Evolutionary conservation across 116 monocot genomes (phyloP).

Genomic region (Trichopus zeylanicus): DNA sequence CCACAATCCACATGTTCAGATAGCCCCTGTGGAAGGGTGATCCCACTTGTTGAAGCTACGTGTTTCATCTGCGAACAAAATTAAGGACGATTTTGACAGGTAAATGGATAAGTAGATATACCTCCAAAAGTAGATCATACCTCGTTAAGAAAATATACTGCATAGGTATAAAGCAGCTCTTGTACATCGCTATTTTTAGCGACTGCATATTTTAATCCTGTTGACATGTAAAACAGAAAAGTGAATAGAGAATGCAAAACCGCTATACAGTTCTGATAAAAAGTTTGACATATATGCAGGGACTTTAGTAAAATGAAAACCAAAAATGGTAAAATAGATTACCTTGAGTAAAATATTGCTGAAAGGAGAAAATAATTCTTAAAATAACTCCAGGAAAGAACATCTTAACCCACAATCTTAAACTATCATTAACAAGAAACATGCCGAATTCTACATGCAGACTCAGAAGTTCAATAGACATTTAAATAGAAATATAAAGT

Average conservation of each 20-base stretch:
- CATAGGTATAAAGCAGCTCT: slow-evolving; percentile 78
- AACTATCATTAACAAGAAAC: no score
- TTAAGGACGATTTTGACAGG: neutral
- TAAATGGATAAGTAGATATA: neutral
- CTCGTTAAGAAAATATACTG: slow-evolving; percentile 81
- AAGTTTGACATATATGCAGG: no score
- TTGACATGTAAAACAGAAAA: slow-evolving; percentile 6
- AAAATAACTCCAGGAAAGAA: no score
- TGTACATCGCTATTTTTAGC: slow-evolving; percentile 81
- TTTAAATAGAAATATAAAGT: no score
- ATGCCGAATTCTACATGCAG: no score
- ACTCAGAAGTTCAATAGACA: no score
- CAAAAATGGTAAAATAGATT: no score
- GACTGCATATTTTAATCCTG: slow-evolving; percentile 86
- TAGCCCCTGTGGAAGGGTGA: slow-evolving; percentile 59
- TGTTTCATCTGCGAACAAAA: slow-evolving; percentile 71
- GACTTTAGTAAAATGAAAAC: no score
- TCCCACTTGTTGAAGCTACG: slow-evolving; percentile 22
- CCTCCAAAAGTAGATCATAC: slow-evolving; percentile 16
- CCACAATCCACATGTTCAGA: slow-evolving; percentile 70
- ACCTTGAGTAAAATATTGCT: no score
- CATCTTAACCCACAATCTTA: no score
- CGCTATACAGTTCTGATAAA: no score
- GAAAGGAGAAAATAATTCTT: no score
- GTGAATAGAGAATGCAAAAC: neutral